These are phyloP conservation scores for Chenopodium formosanum DNA, from an alignment of 148 eudicot species.

Conservation along the genomic window DNA sequence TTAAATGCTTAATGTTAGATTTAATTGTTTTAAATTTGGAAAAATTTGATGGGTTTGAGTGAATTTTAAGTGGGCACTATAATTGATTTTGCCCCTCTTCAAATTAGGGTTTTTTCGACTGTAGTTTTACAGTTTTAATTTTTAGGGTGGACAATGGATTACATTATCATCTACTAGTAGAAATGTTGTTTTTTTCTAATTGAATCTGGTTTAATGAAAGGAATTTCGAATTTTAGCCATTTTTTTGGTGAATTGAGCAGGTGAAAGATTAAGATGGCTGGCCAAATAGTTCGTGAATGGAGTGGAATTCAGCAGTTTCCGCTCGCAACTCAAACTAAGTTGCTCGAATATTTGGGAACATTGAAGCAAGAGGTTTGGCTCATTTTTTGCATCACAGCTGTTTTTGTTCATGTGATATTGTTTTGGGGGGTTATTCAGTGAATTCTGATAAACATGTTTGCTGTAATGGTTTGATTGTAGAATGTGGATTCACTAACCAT, in stretches of 20 bases:
- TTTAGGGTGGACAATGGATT: not conserved
- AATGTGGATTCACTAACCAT: constrained; percentile 75
- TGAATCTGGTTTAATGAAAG: not conserved
- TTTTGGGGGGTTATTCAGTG: not conserved
- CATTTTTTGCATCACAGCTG: not conserved
- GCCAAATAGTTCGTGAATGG: constrained; percentile 56
- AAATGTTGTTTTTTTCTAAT: not conserved
- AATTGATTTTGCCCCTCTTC: not conserved
- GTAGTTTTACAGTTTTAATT: not conserved
- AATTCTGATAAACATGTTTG: not conserved
- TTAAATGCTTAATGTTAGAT: not conserved
- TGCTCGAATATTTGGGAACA: constrained; percentile 68
- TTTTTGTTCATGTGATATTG: not conserved
- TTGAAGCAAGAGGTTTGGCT: constrained; percentile 68
- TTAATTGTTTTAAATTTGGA: constrained; percentile 2
- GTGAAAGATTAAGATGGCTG: constrained; percentile 27
- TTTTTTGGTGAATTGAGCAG: constrained; percentile 14
- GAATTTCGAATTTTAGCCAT: not conserved
- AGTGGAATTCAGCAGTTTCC: constrained; percentile 91
- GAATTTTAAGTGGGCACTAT: constrained; percentile 12
- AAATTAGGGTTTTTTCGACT: not conserved
- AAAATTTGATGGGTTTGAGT: constrained; percentile 4
- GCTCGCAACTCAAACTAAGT: constrained; percentile 65
- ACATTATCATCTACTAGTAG: not conserved
- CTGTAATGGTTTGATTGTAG: constrained; percentile 34